Percentiles rank a stretch among this genome's conserved stretches.
Evolutionary conservation across 2,329 filamentous ascomycete species (phyloP).

Genomic region (Colletotrichum chrysophilum): DNA sequence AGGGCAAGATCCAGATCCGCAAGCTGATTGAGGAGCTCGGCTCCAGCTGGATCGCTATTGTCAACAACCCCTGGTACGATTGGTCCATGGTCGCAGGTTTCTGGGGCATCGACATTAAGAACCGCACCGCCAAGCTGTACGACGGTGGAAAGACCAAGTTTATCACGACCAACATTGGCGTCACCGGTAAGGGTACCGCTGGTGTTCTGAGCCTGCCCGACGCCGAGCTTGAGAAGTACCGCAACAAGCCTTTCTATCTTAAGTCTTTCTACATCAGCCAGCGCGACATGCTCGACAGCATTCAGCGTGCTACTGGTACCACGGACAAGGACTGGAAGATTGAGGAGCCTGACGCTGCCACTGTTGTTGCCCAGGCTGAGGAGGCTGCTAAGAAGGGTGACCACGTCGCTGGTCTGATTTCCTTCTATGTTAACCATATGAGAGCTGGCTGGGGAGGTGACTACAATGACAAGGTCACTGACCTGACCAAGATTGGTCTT

Average conservation of each 20-base stretch:
- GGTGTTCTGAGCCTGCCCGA: slow-evolving; percentile 45
- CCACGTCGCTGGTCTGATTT: slow-evolving; percentile 45
- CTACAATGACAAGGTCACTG: slow-evolving; percentile 32
- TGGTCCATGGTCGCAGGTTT: slow-evolving; percentile 31
- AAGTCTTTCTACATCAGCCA: slow-evolving; percentile 65
- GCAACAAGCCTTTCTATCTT: slow-evolving; percentile 56
- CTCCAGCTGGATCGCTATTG: slow-evolving; percentile 35
- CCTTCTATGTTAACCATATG: slow-evolving; percentile 33
- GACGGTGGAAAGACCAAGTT: slow-evolving; percentile 63
- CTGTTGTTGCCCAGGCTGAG: slow-evolving; percentile 46
- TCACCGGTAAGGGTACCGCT: slow-evolving; percentile 49
- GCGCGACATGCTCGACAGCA: slow-evolving; percentile 67
- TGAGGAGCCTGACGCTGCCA: slow-evolving; percentile 45
- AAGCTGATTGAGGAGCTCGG: slow-evolving; percentile 33
- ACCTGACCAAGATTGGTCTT: slow-evolving; percentile 30
- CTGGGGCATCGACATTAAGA: slow-evolving; percentile 35
- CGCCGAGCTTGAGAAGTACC: slow-evolving; percentile 29
- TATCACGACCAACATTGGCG: slow-evolving; percentile 63
- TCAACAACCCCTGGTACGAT: slow-evolving; percentile 37
- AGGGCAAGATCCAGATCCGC: slow-evolving; percentile 30
- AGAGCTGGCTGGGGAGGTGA: slow-evolving; percentile 35
- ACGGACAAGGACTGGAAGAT: slow-evolving; percentile 63
- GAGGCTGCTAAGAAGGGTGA: slow-evolving; percentile 55
- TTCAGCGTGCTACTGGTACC: slow-evolving; percentile 63
- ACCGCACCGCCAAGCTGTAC: slow-evolving; percentile 41